Conservation (phyloP, 495 filamentous ascomycete genomes). For the Neurospora sp. region DNA sequence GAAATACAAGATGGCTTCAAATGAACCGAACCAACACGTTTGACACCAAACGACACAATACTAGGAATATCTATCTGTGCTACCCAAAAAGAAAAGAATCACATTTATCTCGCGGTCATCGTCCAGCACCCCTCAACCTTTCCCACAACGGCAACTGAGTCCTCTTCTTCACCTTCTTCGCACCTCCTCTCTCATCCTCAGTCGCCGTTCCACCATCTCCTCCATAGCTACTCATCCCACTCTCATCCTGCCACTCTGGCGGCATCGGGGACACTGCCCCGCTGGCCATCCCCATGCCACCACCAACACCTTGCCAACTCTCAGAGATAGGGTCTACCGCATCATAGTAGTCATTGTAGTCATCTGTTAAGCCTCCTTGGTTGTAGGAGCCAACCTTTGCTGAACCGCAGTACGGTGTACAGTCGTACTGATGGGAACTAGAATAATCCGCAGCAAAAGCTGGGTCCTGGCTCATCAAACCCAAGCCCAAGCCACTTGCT, state of each 20-base stretch:
- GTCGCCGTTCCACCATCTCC: neutral
- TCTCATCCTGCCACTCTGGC: neutral
- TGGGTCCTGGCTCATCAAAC: neutral
- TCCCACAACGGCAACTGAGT: slow-evolving; percentile 14
- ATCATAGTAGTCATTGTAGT: neutral
- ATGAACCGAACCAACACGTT: neutral
- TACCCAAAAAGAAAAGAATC: neutral
- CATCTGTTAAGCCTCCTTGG: neutral
- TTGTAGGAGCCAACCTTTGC: neutral
- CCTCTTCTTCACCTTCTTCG: slow-evolving; percentile 3
- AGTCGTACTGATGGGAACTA: neutral
- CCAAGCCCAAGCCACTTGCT: slow-evolving; percentile 1
- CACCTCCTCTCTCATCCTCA: neutral
- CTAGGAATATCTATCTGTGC: neutral
- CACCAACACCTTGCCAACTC: neutral
- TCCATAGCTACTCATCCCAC: neutral
- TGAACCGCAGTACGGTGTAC: neutral
- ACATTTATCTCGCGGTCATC: neutral
- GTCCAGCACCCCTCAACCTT: slow-evolving; percentile 9
- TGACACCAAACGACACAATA: neutral
- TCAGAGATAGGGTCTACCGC: neutral
- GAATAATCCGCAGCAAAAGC: neutral
- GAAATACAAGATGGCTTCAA: neutral
- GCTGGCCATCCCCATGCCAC: neutral
- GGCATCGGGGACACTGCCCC: neutral